Base-by-base conservation (phyloP, 2,329 filamentous ascomycete species). In the Talaromyces albobiverticillius region DNA sequence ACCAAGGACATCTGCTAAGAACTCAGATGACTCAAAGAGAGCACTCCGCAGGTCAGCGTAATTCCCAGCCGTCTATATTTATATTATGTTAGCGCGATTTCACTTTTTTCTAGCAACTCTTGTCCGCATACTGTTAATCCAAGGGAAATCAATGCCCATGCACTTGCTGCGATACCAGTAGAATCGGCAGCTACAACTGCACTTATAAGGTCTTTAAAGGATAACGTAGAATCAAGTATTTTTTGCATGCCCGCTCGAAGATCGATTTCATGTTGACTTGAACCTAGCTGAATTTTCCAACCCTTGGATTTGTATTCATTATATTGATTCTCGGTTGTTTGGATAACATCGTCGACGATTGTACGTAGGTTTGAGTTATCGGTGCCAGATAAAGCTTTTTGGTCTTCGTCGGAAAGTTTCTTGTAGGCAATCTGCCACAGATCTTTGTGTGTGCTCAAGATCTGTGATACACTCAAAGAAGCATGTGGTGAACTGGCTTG, bases 381-480 rank as follows among this genome's bases (percentile, higher is more conserved):
- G 9, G 23, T 45, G 14, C 14, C 34, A 18, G 47, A 53, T 9
- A 60, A 42, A 48, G 54, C 49, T 14, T 47, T 20, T n/a, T 45
- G 53, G 32, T 59, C 48, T 6, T 53, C 20, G 14, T 50, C 3
- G 41, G 51, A 34, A 7, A 60, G 57, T 31, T 59, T 40, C 16
- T 60, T 45, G 49, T 61, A 61, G 13, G 59, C 59, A 34, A 26
- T 14, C 47, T 61, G 55, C 59, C 60, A 62, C 34, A 61, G 42
- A 42, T 60, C 56, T 47, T n/a, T n/a, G n/a, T n/a, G n/a, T n/a
- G n/a, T n/a, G n/a, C n/a, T n/a, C n/a, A n/a, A n/a, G n/a, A n/a
- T n/a, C n/a, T n/a, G n/a, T n/a, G n/a, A n/a, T n/a, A n/a, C n/a
- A n/a, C n/a, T n/a, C n/a, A n/a, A n/a, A n/a, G n/a, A n/a, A n/a